These are phyloP conservation scores for Schrenkiella parvula DNA, from an alignment of 345 rosid genomes.

Conservation along the genomic window DNA sequence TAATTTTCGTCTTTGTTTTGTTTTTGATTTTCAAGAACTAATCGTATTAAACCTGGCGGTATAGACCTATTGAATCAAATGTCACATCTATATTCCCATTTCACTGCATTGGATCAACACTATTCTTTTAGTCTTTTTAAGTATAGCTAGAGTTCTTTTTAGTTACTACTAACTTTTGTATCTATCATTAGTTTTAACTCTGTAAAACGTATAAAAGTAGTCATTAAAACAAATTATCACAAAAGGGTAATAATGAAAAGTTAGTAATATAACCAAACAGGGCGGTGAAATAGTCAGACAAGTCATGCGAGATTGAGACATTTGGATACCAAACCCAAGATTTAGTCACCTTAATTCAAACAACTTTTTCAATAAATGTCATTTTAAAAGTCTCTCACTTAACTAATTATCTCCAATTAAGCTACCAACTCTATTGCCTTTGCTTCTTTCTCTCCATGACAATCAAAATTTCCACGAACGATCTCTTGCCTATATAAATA, in stretches of 20 bases:
- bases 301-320: conserved; percentile 4
- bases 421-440: conserved; percentile 16
- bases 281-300: conserved; percentile 15
- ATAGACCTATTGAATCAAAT: background rate
- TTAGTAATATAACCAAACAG: background rate
- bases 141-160: background rate
- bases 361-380: background rate
- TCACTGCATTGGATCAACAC: background rate
- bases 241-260: background rate
- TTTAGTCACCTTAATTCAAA: conserved; percentile 9
- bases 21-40: background rate
- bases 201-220: background rate
- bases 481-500: conserved; percentile 26
- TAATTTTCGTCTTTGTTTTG: background rate
- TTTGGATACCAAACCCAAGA: conserved; percentile 15
- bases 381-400: background rate
- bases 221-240: background rate
- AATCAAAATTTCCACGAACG: background rate
- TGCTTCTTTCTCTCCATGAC: conserved; percentile 13
- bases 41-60: background rate
- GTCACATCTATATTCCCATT: background rate
- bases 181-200: background rate
- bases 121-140: background rate
- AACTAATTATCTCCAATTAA: background rate
- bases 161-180: background rate